A percentile compares a stretch with the other conserved stretches of the same genome.
Conservation (phyloP, 2,329 filamentous ascomycete species). For the Epicoccum nigrum region DNA sequence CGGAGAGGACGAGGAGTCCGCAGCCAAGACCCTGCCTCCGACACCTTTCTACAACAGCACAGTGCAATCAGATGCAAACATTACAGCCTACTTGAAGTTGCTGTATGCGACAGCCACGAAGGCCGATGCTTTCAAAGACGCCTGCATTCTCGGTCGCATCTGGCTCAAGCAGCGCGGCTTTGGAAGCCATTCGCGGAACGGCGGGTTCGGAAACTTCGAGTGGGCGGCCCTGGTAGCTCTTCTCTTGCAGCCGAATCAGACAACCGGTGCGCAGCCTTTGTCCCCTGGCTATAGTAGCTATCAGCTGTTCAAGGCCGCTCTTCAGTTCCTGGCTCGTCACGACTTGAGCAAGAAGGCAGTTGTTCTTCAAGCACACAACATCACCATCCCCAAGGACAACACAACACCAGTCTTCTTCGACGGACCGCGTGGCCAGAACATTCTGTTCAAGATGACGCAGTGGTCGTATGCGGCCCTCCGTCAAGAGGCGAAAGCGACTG, state of each 20-base stretch:
- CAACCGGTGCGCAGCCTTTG: conserved; percentile 72
- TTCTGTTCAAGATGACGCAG: conserved; percentile 87
- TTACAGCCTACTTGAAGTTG: conserved; percentile 75
- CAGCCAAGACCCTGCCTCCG: conserved; percentile 47
- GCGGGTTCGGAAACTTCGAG: conserved; percentile 93
- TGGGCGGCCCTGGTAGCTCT: conserved; percentile 83
- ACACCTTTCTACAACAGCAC: conserved; percentile 92
- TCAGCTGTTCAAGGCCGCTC: conserved; percentile 89
- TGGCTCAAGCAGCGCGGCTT: conserved; percentile 93
- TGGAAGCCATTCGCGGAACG: conserved; percentile 68
- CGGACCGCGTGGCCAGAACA: conserved; percentile 72
- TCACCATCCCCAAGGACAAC: conserved; percentile 49
- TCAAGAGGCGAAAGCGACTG: conserved; percentile 74
- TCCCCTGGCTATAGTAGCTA: conserved; percentile 85
- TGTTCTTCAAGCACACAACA: conserved; percentile 51
- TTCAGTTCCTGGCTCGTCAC: conserved; percentile 82
- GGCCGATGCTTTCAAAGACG: conserved; percentile 77
- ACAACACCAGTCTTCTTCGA: conserved; percentile 78
- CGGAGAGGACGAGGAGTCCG: conserved; percentile 53
- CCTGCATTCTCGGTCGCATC: conserved; percentile 81
- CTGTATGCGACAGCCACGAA: conserved; percentile 72
- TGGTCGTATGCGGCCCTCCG: conserved; percentile 81
- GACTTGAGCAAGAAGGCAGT: conserved; percentile 74
- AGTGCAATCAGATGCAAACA: conserved; percentile 76
- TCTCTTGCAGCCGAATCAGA: conserved; percentile 77